Percentiles rank a stretch among this genome's conserved stretches.
phyloP scores from a whole-genome alignment of 2,329 filamentous ascomycete species.

The Xylariaceae sp. region DNA sequence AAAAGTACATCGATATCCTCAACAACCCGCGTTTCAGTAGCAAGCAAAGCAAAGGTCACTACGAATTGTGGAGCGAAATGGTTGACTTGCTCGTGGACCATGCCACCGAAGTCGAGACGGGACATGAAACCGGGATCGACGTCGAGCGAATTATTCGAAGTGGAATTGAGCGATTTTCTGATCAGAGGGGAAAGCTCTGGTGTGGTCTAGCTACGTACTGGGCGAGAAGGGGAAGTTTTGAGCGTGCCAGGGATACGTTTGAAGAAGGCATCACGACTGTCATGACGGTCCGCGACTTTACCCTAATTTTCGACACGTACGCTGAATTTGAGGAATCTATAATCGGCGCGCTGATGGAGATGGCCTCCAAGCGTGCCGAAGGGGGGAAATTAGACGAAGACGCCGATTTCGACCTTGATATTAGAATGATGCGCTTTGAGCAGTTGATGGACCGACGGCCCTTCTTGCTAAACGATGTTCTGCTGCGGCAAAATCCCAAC shows the following conservation, averaged over 20 bases:
- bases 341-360: conserved; percentile 85
- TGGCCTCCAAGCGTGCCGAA: conserved; percentile 72
- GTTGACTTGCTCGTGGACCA: conserved; percentile 89
- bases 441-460: conserved; percentile 95
- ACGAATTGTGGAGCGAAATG: conserved; percentile 97
- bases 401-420: conserved; percentile 89
- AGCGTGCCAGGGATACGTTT: conserved; percentile 85
- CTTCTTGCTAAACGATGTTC: conserved; percentile 92
- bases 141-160: conserved; percentile 90
- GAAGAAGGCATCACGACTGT: conserved; percentile 96
- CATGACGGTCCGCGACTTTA: conserved; percentile 98
- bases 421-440: conserved; percentile 96
- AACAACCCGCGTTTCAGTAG: conserved; percentile 88
- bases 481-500: conserved; percentile 91
- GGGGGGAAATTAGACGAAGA: conserved; percentile 73
- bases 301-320: conserved; percentile 92
- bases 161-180: conserved; percentile 82
- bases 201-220: conserved; percentile 92
- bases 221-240: conserved; percentile 89
- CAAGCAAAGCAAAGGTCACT: conserved; percentile 89
- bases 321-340: conserved; percentile 96
- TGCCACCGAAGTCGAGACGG: conserved; percentile 77
- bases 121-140: conserved; percentile 75
- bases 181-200: conserved; percentile 94
- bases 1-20: conserved; percentile 84